Base-by-base conservation (phyloP, 192 early-diverging fungal genomes). In the Coemansia sp. region DNA sequence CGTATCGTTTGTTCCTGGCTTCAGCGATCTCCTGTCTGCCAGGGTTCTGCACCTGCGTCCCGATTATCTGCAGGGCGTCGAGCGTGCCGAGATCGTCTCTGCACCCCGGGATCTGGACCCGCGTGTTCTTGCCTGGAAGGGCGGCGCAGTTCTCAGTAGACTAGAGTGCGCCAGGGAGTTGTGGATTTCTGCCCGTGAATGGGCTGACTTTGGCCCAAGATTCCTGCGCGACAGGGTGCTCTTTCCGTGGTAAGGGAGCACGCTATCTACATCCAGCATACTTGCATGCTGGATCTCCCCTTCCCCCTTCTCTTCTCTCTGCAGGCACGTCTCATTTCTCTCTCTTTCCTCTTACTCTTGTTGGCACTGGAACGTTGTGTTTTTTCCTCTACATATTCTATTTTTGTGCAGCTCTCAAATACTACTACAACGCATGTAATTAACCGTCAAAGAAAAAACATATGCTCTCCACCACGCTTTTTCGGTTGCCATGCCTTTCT, bases 101-200 rank as follows among this genome's bases (percentile, higher is more conserved):
- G 87, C 90, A 10, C 93, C 94, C 2, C 77, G 93, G 11, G 94
- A 96, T 52, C 80, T 96, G 36, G 94, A 96, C 57, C 90, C 93
- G 3, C 77, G 90, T 8, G 76, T 95, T 56, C 68, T 96, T 58
- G 90, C 87, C 2, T 96, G 94, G 94, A 96, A 95, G 70, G 94
- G 94, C 16, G 93, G 85, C 1, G 87, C 90, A 4, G 92, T 96
- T 12, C 74, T 94, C 64, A 84, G 87, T 54, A 86, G 91, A 52
- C 78, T 95, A 36, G 94, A 96, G 18, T 87, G 83, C 54, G 86
- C 90, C 5, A 87, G 84, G 47, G 93, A 96, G 18, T 76, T 93
- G 84, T 96, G 93, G 93, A 83, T 96, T 22, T 84, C 87, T 1
- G 49, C 61, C 12, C 58, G 71, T 11, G 93, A 94, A 64, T 96